Base-by-base conservation (phyloP, 2,329 filamentous ascomycete species). In the Hypocrella siamensis region DNA sequence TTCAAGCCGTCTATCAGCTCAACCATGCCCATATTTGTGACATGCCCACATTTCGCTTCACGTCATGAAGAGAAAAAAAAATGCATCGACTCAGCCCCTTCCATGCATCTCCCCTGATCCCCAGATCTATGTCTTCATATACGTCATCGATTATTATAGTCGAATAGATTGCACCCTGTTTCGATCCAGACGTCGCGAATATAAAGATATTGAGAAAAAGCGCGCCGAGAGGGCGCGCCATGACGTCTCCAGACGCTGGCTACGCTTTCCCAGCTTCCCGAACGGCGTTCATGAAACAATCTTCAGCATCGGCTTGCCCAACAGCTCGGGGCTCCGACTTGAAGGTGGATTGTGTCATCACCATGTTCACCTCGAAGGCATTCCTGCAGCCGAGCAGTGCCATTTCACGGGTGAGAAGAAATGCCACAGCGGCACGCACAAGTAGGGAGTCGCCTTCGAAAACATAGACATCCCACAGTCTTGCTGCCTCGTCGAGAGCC, bases 391-490 rank as follows among this genome's bases (percentile, higher is more conserved):
- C 56, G 1, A 73, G 56, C 3, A 74, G 50, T 2, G 56, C 46
- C 53, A 66, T 66, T 43, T 73, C 68, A 14, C 57, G 58, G 19
- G 60, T 56, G 5, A 69, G 42, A 15, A 90, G 51, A 14, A 81
- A 58, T 0, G 77, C 82, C 0, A 85, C 75, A 0, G 71, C 78
- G 2, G 79, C 79, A 0, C 80, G 61, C 6, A 88, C 67, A 0
- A 86, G 58, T 2, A 81, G 61, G 1, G 69, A 62, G 40, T 92
- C 83, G 17, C 81, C 80, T 47, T 92, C 83, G 40, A 92, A 84
- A 3, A 81, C 73, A 42, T 82, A 84, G 0, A 88, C 71, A 40
- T 92, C 83, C 79, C 80, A 88, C 10, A 90, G 54, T 3, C 83
- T 61, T 2, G 74, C 70, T 4, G 74, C 78, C 42, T 79, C 69